Percentiles rank a stretch among this genome's conserved stretches.
Evolutionary conservation across 768 basidiomycete species (phyloP).

Genomic region (Holtermannia corniformis): DNA sequence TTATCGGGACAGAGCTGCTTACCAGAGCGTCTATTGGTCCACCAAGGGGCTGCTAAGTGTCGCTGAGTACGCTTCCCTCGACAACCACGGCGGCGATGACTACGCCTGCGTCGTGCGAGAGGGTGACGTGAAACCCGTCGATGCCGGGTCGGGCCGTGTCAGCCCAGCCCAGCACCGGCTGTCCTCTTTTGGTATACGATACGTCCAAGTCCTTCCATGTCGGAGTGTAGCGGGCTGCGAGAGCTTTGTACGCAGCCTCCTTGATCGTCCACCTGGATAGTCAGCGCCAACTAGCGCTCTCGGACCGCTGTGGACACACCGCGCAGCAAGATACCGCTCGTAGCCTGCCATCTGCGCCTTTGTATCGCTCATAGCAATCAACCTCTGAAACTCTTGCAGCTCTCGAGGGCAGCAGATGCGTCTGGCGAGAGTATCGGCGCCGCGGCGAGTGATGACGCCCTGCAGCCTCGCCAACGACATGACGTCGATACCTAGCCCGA

Average conservation of each 20-base stretch:
- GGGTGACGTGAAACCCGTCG: background rate
- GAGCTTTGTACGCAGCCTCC: slow-evolving; percentile 35
- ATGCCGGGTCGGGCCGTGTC: background rate
- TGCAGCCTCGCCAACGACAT: slow-evolving; percentile 23
- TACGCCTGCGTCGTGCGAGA: slow-evolving; percentile 29
- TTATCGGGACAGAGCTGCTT: no score
- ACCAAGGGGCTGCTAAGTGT: no score
- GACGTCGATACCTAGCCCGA: slow-evolving; percentile 35
- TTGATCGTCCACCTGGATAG: slow-evolving; percentile 27
- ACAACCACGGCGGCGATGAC: slow-evolving; percentile 30
- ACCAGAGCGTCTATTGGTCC: no score
- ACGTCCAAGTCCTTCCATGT: background rate
- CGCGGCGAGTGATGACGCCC: slow-evolving; percentile 13
- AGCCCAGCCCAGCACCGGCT: background rate
- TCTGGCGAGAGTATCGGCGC: slow-evolving; percentile 12
- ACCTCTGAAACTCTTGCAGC: background rate
- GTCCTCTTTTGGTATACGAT: background rate
- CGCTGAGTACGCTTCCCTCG: slow-evolving; percentile 7
- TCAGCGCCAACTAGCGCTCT: background rate
- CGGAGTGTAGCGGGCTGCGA: background rate
- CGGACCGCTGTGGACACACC: background rate
- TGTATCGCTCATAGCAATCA: background rate
- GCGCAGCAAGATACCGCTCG: background rate
- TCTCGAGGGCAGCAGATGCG: slow-evolving; percentile 25
- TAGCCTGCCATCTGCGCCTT: background rate